These are phyloP conservation scores for Aspergillus homomorphus DNA, from an alignment of 495 filamentous ascomycete species.

Conservation along the genomic window DNA sequence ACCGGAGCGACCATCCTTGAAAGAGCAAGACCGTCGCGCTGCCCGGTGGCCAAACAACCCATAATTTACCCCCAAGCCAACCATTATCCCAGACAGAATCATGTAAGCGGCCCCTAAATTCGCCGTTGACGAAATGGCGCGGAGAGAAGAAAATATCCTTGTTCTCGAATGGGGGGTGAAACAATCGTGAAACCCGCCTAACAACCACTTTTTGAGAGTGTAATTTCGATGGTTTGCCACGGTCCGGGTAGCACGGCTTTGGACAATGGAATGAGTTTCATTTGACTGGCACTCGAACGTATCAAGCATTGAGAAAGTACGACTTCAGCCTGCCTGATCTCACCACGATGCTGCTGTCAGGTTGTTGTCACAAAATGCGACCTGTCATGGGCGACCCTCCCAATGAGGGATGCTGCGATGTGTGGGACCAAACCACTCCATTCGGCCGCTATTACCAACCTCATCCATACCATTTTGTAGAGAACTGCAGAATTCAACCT, in stretches of 20 bases:
- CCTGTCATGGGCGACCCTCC: not conserved
- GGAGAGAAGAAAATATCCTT: not conserved
- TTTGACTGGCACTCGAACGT: not conserved
- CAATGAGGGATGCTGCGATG: not conserved
- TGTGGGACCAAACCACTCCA: not conserved
- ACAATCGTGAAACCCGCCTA: slow-evolving; percentile 15
- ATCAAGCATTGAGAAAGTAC: not conserved
- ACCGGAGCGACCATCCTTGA: not conserved
- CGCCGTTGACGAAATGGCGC: not conserved
- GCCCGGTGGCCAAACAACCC: not conserved
- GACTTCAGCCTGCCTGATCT: too few species aligned
- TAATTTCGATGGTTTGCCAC: not conserved
- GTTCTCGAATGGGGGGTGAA: slow-evolving; percentile 7
- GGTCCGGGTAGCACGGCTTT: not conserved
- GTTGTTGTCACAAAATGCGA: not conserved
- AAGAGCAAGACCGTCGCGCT: not conserved
- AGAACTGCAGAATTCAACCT: not conserved
- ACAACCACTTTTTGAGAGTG: not conserved
- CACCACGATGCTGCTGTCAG: not conserved
- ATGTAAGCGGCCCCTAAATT: not conserved
- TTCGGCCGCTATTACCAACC: not conserved
- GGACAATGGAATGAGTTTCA: not conserved
- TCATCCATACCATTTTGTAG: not conserved
- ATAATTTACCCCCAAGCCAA: not conserved
- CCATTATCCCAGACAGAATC: not conserved